Conservation (phyloP, 495 filamentous ascomycete genomes). For the Aspergillus saccharolyticus region DNA sequence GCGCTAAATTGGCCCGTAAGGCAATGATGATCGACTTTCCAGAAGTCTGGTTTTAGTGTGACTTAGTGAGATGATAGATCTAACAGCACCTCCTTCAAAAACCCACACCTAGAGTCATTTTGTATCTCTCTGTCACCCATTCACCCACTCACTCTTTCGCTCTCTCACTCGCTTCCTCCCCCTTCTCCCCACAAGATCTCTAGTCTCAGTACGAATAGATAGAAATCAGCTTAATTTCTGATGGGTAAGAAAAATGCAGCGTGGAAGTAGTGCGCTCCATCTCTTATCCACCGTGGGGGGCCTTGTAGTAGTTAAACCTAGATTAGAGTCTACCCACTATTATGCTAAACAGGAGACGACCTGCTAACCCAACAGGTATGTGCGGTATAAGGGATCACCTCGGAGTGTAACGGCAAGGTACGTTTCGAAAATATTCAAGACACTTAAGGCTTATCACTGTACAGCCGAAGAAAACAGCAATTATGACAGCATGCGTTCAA, state of each 20-base stretch:
- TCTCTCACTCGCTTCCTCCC: background rate
- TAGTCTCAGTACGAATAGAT: background rate
- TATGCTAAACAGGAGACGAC: slow-evolving; percentile 1
- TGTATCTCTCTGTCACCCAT: no score
- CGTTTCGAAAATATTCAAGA: slow-evolving; percentile 5
- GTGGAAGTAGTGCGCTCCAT: background rate
- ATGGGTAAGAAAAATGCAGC: background rate
- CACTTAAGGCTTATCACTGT: background rate
- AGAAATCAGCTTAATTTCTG: background rate
- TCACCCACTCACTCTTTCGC: no score
- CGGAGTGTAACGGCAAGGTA: slow-evolving; percentile 7
- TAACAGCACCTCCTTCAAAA: slow-evolving; percentile 21
- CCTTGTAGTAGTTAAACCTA: slow-evolving; percentile 11
- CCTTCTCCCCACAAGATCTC: background rate
- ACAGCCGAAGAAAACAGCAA: slow-evolving; percentile 9
- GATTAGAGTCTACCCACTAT: background rate
- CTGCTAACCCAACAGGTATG: background rate
- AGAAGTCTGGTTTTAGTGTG: slow-evolving; percentile 38
- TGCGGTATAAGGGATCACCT: slow-evolving; percentile 3
- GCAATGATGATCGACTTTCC: slow-evolving; percentile 37
- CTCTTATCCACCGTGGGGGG: slow-evolving; percentile 6
- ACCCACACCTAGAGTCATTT: slow-evolving; percentile 10
- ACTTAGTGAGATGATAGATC: slow-evolving; percentile 46
- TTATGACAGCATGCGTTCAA: slow-evolving; percentile 4
- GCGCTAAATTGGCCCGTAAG: slow-evolving; percentile 37